Evolutionary conservation across 371 early-diverging fungal species (phyloP).

Genomic region (Phascolomyces articulosus): DNA sequence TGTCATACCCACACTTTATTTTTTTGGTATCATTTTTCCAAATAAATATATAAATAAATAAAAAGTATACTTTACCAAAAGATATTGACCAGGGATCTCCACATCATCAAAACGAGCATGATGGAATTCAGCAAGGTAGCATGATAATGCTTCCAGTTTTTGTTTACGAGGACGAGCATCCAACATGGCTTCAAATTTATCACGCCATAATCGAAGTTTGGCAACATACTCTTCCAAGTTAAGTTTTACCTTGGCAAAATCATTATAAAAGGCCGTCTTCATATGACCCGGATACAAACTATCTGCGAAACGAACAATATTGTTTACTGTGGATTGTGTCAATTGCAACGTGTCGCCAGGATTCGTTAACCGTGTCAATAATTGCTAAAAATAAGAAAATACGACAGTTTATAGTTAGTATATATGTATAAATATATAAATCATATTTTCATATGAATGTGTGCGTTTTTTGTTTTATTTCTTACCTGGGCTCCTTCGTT

Average conservation of each 20-base stretch:
- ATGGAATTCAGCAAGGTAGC: slow-evolving; percentile 96
- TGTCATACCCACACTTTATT: background rate
- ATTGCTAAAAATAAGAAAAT: slow-evolving; percentile 53
- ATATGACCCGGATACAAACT: slow-evolving; percentile 78
- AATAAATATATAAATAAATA: background rate
- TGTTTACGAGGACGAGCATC: slow-evolving; percentile 82
- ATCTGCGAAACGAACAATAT: slow-evolving; percentile 84
- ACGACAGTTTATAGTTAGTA: background rate
- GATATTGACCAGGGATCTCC: slow-evolving; percentile 97
- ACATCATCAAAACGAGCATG: slow-evolving; percentile 97
- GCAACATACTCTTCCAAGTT: slow-evolving; percentile 82
- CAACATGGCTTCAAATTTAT: slow-evolving; percentile 85
- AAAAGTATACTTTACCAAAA: slow-evolving; percentile 56
- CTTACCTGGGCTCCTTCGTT: slow-evolving; percentile 87
- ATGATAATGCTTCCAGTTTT: slow-evolving; percentile 84
- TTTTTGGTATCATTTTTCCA: too few species aligned
- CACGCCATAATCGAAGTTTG: slow-evolving; percentile 84
- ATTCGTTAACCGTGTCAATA: slow-evolving; percentile 63
- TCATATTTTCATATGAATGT: too few species aligned
- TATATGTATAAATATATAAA: too few species aligned
- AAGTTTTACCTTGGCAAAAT: slow-evolving; percentile 85
- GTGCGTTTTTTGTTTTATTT: background rate
- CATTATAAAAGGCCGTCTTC: slow-evolving; percentile 84
- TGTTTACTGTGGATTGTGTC: slow-evolving; percentile 78
- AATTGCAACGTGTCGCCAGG: slow-evolving; percentile 68